phyloP scores from a whole-genome alignment of 2,329 filamentous ascomycete species.

The Fusarium sp. region DNA sequence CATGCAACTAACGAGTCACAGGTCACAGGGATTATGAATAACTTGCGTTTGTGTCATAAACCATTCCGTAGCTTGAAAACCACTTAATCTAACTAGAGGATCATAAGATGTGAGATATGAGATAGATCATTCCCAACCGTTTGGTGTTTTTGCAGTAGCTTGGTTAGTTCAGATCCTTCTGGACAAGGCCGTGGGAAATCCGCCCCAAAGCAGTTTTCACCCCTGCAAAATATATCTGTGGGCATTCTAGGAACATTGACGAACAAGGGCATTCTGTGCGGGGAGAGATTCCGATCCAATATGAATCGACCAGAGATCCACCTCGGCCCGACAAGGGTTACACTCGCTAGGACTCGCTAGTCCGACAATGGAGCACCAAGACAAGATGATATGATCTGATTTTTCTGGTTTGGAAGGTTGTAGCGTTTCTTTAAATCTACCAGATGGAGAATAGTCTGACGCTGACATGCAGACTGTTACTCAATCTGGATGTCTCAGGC shows the following conservation, averaged over 20 bases:
- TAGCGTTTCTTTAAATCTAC: background rate
- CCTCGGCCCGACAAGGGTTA: background rate
- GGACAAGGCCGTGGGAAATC: background rate
- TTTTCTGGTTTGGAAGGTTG: background rate
- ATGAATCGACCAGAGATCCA: background rate
- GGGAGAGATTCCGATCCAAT: background rate
- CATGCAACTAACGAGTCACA: background rate
- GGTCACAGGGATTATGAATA: background rate
- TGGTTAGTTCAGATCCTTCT: background rate
- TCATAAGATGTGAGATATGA: background rate
- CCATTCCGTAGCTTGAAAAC: background rate
- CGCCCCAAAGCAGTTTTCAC: accelerated
- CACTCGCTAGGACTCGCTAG: background rate
- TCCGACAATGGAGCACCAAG: no score
- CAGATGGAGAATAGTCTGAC: background rate
- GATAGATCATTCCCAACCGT: background rate
- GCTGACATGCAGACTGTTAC: background rate
- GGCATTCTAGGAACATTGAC: background rate
- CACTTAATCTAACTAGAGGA: no score
- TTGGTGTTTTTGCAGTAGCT: background rate
- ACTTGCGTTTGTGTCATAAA: background rate
- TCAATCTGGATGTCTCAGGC: background rate
- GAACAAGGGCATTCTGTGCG: background rate
- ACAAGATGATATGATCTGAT: no score
- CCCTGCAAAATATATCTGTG: background rate